Conservation (phyloP, 1,139 yeast species). For the Taphrina deformans region DNA sequence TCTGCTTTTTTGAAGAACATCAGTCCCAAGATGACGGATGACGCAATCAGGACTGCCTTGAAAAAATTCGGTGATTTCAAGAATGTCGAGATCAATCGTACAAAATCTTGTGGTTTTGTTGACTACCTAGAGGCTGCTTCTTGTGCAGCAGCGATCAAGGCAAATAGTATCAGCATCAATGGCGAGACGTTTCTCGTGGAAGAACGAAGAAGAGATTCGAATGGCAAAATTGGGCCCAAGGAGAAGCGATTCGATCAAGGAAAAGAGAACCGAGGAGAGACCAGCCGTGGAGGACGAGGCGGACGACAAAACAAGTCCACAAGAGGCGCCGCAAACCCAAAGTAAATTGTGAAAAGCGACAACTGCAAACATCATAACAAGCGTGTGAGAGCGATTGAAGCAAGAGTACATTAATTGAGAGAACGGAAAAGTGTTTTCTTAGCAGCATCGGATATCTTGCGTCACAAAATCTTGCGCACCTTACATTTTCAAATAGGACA, state of each 20-base stretch:
- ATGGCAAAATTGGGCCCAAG: conserved; percentile 26
- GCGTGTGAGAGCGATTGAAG: conserved; percentile 9
- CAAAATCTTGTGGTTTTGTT: conserved; percentile 47
- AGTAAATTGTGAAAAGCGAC: background rate
- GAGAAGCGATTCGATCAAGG: conserved; percentile 15
- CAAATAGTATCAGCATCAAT: background rate
- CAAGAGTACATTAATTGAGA: conserved; percentile 12
- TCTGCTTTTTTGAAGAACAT: conserved; percentile 49
- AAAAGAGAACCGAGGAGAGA: conserved; percentile 4
- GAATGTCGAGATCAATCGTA: conserved; percentile 46
- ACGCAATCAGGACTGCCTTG: conserved; percentile 43
- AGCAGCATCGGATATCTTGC: conserved; percentile 1
- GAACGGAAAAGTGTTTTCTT: conserved; percentile 13
- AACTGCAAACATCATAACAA: background rate
- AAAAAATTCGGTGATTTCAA: conserved; percentile 45
- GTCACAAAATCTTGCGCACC: conserved; percentile 3
- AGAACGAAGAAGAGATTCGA: conserved; percentile 24
- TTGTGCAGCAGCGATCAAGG: conserved; percentile 44
- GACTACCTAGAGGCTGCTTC: conserved; percentile 46
- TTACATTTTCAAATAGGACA: background rate
- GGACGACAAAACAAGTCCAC: background rate
- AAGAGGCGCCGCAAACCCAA: conserved; percentile 9
- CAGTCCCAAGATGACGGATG: conserved; percentile 43
- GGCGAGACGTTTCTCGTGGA: conserved; percentile 25
- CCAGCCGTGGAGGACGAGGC: conserved; percentile 13